Conservation (phyloP, 2,329 filamentous ascomycete genomes). For the Aspergillus oerlinghausenensis region DNA sequence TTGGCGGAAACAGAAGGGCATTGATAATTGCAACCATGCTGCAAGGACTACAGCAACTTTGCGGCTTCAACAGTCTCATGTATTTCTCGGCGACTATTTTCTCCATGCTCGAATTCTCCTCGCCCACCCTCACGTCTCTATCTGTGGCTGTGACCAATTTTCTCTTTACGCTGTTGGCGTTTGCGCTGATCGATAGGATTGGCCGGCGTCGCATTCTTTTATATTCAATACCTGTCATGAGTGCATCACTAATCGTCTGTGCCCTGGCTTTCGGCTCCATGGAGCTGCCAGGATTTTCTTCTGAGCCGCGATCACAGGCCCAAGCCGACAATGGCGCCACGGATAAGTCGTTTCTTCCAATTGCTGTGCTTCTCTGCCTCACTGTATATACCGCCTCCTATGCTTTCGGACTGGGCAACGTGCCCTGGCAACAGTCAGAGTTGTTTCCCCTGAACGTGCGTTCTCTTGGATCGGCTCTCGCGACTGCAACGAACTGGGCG, state of each 20-base stretch:
- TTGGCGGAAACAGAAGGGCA: conserved; percentile 58
- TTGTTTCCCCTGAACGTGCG: conserved; percentile 69
- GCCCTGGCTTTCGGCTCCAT: conserved; percentile 68
- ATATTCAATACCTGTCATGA: conserved; percentile 80
- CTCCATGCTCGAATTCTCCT: conserved; percentile 68
- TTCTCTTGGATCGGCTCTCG: conserved; percentile 57
- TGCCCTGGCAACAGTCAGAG: conserved; percentile 95
- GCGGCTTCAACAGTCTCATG: conserved; percentile 88
- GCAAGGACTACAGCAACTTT: conserved; percentile 83
- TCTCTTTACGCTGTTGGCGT: conserved; percentile 68
- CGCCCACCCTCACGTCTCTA: conserved; percentile 73
- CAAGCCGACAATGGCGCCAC: conserved; percentile 16
- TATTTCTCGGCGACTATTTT: conserved; percentile 86
- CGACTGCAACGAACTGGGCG: conserved; percentile 78
- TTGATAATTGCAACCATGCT: conserved; percentile 80
- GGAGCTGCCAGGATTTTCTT: conserved; percentile 36
- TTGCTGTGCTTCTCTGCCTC: conserved; percentile 67
- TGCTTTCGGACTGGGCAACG: conserved; percentile 81
- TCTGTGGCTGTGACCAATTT: conserved; percentile 81
- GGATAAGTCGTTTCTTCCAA: conserved; percentile 27
- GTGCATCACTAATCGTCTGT: conserved; percentile 64
- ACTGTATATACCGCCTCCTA: conserved; percentile 82
- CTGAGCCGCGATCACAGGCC: conserved; percentile 14
- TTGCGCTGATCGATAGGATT: conserved; percentile 72
- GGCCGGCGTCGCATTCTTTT: conserved; percentile 77